Conservation (phyloP, 306 rosid species). For the Prunus salicina region DNA sequence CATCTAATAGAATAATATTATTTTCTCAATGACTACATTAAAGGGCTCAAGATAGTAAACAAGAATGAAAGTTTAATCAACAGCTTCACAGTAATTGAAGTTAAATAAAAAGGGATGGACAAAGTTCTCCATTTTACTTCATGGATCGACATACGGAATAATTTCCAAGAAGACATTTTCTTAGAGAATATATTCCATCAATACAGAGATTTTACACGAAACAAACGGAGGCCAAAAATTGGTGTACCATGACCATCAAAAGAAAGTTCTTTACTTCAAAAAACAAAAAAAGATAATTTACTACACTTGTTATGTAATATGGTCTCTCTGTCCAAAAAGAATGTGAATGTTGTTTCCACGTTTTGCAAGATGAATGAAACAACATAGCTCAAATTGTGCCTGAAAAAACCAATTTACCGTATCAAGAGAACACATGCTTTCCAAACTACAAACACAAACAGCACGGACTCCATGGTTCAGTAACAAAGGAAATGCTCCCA, state of each 20-base stretch:
- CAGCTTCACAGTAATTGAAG: no score
- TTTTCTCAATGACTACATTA: no score
- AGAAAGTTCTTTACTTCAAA: neutral
- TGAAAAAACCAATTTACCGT: slow-evolving; percentile 35
- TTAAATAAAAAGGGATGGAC: no score
- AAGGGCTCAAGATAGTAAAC: no score
- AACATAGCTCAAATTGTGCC: neutral
- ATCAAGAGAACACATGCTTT: slow-evolving; percentile 55
- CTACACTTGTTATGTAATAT: neutral
- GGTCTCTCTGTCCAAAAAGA: neutral
- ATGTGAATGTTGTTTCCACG: neutral
- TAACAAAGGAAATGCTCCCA: slow-evolving; percentile 67
- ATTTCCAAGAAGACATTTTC: neutral
- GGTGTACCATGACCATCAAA: neutral
- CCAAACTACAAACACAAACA: slow-evolving; percentile 81
- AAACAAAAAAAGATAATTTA: neutral
- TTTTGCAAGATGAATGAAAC: neutral
- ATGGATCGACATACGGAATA: no score
- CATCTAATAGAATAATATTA: no score
- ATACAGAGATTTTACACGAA: neutral
- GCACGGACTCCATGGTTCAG: slow-evolving; percentile 69
- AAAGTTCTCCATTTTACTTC: no score
- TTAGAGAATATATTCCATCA: neutral
- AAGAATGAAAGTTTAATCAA: no score
- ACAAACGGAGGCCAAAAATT: neutral